A percentile compares a stretch with the other conserved stretches of the same genome.
Conservation (phyloP, 2,329 filamentous ascomycete species). For the Pseudocercospora fuligena region DNA sequence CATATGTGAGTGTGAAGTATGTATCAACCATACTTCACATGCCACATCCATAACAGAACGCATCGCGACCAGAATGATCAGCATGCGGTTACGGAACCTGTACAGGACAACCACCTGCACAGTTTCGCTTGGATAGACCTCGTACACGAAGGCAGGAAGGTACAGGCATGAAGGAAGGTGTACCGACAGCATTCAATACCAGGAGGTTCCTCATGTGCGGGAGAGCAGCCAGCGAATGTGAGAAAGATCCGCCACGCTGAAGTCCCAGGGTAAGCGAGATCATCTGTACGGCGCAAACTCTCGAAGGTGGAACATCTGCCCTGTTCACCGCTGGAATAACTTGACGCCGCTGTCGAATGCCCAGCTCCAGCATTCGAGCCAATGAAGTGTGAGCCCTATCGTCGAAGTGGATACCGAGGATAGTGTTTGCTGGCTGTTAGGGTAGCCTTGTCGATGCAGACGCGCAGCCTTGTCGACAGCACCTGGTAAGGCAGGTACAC, state of each 20-base stretch:
- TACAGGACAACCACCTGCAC: not conserved
- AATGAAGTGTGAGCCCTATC: constrained; percentile 2
- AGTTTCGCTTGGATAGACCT: not conserved
- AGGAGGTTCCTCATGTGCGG: not conserved
- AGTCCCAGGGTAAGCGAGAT: not conserved
- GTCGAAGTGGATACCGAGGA: not conserved
- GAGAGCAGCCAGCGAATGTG: not conserved
- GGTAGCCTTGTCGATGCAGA: constrained; percentile 1
- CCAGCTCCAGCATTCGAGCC: not conserved
- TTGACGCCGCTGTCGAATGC: constrained; percentile 3
- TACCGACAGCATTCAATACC: not conserved
- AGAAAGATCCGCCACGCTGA: not conserved
- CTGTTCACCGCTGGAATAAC: constrained; percentile 7
- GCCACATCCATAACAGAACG: not conserved
- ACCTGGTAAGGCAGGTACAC: constrained; percentile 4
- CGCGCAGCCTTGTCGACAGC: not conserved
- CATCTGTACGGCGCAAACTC: not conserved
- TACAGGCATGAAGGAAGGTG: not conserved
- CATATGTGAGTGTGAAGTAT: not conserved
- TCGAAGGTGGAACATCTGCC: not conserved
- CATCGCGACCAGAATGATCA: not conserved
- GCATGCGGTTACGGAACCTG: not conserved
- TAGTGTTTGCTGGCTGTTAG: not conserved
- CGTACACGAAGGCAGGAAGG: not conserved
- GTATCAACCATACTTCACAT: constrained; percentile 5